Evolutionary conservation across 2,329 filamentous ascomycete genomes (phyloP), one percentile per base, ranked within the genome.

Genomic region (Pseudogymnoascus sp.): DNA sequence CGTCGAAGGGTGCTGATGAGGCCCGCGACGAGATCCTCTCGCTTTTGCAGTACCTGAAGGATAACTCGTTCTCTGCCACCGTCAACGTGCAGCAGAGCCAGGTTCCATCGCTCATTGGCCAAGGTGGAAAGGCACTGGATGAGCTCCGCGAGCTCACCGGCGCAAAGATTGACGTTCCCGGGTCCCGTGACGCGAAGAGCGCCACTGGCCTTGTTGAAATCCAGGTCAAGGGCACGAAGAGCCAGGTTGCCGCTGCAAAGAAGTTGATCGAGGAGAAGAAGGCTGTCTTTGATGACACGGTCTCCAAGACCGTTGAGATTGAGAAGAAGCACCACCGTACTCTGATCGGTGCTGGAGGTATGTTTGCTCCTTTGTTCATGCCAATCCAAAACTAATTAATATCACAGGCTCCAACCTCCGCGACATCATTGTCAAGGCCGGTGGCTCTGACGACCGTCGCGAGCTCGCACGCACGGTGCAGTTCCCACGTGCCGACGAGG

Each of bases 271-370:
- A 93, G 74, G 89, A 94, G 77, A 92, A 92, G 77, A 88, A 89
- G 62, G 88, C 87, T 65, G 81, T 92, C 19, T 97, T 97, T 69
- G 92, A 97, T 70, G 87, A 94, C 67, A 96, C 91, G n/a, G 82
- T 97, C 60, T 85, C 87, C 14, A 87, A 88, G 77, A 91, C 86
- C 11, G 80, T 99, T 59, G 89, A 95, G 35, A 86, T 99, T n/a
- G 92, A 97, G 69, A 90, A 91, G 79, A 96, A 95, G 79, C 86
- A 94, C 75, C 94, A 99, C 78, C 87, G 89, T 76, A 84, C 88
- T 61, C 81, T 99, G 66, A 99, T 99, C 75, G 94, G 94, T 65
- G 80, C 87, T 67, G 89, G 90, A 73, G 94, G 92, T 92, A 82
- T 78, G 89, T 79, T 58, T 41, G 4, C 16, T 43, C 37, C 31